A percentile compares a stretch with the other conserved stretches of the same genome.
Evolutionary conservation across 495 filamentous ascomycete genomes (phyloP).

Genomic region (Trichoderma asperelloides): DNA sequence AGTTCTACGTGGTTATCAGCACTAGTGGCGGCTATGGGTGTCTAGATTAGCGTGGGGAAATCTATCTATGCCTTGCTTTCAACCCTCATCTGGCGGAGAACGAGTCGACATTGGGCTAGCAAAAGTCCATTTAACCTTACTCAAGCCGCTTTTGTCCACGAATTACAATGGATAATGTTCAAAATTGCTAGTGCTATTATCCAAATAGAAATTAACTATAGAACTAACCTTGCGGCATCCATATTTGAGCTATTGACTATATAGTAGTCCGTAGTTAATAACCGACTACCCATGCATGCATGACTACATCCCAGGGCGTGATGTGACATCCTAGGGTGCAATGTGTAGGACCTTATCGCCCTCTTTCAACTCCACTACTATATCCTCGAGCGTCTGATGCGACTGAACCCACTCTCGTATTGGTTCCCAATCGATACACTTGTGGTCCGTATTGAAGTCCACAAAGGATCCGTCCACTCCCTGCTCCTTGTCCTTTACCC

Average conservation of each 20-base stretch:
- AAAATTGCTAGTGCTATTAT: too few species aligned
- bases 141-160: neutral
- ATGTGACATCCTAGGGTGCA: neutral
- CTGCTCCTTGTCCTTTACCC: slow-evolving; percentile 12
- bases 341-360: neutral
- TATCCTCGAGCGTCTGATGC: neutral
- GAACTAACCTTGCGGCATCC: neutral
- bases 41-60: neutral
- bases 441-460: slow-evolving; percentile 16
- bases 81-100: neutral
- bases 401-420: neutral
- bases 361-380: neutral
- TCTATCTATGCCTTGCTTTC: neutral
- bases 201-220: too few species aligned
- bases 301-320: neutral
- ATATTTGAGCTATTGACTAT: neutral
- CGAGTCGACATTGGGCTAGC: neutral
- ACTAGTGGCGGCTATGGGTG: too few species aligned
- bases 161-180: too few species aligned
- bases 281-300: neutral
- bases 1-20: too few species aligned
- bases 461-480: slow-evolving; percentile 19
- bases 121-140: neutral
- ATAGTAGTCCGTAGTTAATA: neutral
- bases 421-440: slow-evolving; percentile 11